phyloP scores from a whole-genome alignment of 257 asterid genomes.

The Gynochthodes officinalis region DNA sequence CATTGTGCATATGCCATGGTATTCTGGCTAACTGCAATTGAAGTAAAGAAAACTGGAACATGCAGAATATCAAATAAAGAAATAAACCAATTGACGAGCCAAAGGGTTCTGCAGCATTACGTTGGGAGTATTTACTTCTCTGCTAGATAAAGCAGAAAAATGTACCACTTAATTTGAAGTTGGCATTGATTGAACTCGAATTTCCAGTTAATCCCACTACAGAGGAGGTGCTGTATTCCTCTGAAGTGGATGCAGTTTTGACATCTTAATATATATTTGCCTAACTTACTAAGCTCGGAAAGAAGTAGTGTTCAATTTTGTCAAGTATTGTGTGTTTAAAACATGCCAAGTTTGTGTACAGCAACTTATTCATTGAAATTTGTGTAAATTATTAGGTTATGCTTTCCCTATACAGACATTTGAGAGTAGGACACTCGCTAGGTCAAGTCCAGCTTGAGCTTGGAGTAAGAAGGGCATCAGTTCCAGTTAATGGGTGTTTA shows the following conservation, averaged over 20 bases:
- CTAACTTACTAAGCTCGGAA: not conserved
- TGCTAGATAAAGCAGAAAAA: not conserved
- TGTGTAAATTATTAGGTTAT: not conserved
- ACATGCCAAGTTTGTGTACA: not conserved
- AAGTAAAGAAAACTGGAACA: not conserved
- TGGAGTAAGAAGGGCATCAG: not conserved
- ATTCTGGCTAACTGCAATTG: not conserved
- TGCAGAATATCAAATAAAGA: not conserved
- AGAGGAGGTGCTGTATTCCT: not conserved
- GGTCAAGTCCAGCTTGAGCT: not conserved
- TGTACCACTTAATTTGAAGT: not conserved
- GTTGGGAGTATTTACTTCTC: not conserved
- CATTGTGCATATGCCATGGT: not conserved
- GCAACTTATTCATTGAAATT: not conserved
- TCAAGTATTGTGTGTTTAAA: not conserved
- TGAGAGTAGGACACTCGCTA: not conserved
- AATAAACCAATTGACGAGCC: too few relatives aligned
- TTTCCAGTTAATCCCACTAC: not conserved
- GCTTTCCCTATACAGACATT: not conserved
- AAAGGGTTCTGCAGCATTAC: not conserved
- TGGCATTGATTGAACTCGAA: conserved; percentile 1
- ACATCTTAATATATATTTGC: not conserved
- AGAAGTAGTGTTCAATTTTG: not conserved
- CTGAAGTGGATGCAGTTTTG: not conserved
- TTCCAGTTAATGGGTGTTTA: not conserved